These are phyloP conservation scores for Phyllosticta paracitricarpa DNA, from an alignment of 2,329 filamentous ascomycete species.

Conservation along the genomic window DNA sequence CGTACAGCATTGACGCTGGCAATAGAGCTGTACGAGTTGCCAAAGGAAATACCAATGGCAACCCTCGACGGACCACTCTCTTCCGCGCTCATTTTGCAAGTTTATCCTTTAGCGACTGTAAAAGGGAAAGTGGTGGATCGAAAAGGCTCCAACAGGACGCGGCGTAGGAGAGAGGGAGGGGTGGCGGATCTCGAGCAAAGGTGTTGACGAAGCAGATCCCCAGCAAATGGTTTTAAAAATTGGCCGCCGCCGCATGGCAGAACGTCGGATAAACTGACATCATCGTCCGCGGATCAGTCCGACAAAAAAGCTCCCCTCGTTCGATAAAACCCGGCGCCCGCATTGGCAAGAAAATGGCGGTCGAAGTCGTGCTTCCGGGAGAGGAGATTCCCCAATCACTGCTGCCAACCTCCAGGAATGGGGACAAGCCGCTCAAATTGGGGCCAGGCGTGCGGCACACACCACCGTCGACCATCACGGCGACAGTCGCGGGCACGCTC, in stretches of 20 bases:
- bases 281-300: not conserved
- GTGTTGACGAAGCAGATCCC: not conserved
- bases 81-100: slow-evolving; percentile 40
- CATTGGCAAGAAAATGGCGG: slow-evolving; percentile 38
- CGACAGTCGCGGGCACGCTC: slow-evolving; percentile 58
- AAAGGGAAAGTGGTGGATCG: not conserved
- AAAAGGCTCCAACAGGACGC: not conserved
- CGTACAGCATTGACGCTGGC: slow-evolving; percentile 64
- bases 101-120: not conserved
- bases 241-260: not conserved
- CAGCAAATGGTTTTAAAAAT: not conserved
- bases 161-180: not conserved
- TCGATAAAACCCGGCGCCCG: not conserved
- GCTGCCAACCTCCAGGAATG: slow-evolving; percentile 58
- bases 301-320: not conserved
- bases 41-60: slow-evolving; percentile 93
- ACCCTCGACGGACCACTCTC: slow-evolving; percentile 43
- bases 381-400: slow-evolving; percentile 57
- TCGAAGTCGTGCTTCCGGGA: slow-evolving; percentile 68
- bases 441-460: slow-evolving; percentile 77
- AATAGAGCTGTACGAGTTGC: slow-evolving; percentile 97
- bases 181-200: not conserved
- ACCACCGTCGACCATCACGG: slow-evolving; percentile 61
- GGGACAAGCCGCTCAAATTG: slow-evolving; percentile 60
- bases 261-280: slow-evolving; percentile 4